A percentile compares a stretch with the other conserved stretches of the same genome.
phyloP scores from a whole-genome alignment of 768 basidiomycete species.

The Boletus reticuloceps region DNA sequence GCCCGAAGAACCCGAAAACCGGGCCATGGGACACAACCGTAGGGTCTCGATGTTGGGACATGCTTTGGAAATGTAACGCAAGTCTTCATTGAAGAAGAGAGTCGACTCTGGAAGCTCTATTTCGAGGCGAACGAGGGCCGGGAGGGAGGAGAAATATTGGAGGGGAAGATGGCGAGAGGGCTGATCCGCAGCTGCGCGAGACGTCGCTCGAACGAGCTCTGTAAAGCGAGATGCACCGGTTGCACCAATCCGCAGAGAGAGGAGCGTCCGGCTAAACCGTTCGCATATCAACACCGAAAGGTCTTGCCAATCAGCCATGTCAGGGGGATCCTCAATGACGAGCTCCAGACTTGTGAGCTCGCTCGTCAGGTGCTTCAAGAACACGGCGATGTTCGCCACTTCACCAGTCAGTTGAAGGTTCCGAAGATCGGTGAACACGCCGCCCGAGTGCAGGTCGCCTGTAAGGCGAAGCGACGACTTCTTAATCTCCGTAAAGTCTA shows the following conservation, averaged over 20 bases:
- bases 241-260: constrained; percentile 59
- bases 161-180: constrained; percentile 61
- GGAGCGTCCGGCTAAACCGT: constrained; percentile 56
- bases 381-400: constrained; percentile 65
- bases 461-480: constrained; percentile 67
- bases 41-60: constrained; percentile 71
- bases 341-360: constrained; percentile 69
- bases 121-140: constrained; percentile 58
- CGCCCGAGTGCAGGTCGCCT: constrained; percentile 53
- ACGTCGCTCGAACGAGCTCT: constrained; percentile 76
- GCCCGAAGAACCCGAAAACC: constrained; percentile 52
- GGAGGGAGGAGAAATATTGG: constrained; percentile 52
- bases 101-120: constrained; percentile 78
- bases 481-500: constrained; percentile 73
- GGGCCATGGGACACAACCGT: constrained; percentile 63
- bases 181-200: constrained; percentile 53
- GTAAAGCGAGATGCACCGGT: constrained; percentile 74
- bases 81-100: constrained; percentile 59
- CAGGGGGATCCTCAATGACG: constrained; percentile 76
- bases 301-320: constrained; percentile 72
- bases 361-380: constrained; percentile 66
- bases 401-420: constrained; percentile 69
- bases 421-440: constrained; percentile 56
- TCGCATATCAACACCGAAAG: constrained; percentile 62
- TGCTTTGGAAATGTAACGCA: constrained; percentile 54